These are phyloP conservation scores for Hypoxylon cercidicola DNA, from an alignment of 495 filamentous ascomycete genomes.

Conservation along the genomic window DNA sequence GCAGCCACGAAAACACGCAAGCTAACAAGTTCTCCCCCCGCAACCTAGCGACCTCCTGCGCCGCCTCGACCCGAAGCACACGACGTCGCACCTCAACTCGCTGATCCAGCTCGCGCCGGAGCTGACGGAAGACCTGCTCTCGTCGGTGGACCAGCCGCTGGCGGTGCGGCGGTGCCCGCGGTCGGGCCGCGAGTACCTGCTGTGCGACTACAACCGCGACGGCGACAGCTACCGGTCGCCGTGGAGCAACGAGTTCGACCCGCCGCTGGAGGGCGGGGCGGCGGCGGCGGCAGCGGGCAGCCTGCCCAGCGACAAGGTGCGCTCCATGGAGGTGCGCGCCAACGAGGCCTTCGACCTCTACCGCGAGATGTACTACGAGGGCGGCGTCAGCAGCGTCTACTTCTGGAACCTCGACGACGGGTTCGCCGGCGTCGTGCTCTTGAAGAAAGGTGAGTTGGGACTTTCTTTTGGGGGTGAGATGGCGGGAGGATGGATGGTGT, in stretches of 20 bases:
- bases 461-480: conserved; percentile 15
- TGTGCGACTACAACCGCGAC: conserved; percentile 99
- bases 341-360: conserved; percentile 99
- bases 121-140: conserved; percentile 96
- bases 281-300: conserved; percentile 46
- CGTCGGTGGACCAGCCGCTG: conserved; percentile 95
- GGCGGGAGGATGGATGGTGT: too few relatives aligned
- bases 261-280: conserved; percentile 68
- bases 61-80: conserved; percentile 93
- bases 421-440: conserved; percentile 92
- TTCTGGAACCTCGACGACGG: conserved; percentile 99
- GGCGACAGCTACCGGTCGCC: conserved; percentile 96
- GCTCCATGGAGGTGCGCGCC: conserved; percentile 90
- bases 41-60: conserved; percentile 90
- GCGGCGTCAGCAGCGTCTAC: conserved; percentile 93
- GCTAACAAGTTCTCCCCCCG: conserved; percentile 10
- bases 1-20: not conserved
- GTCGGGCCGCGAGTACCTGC: conserved; percentile 92
- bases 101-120: conserved; percentile 88
- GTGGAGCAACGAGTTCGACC: conserved; percentile 98
- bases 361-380: conserved; percentile 97
- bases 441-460: conserved; percentile 82
- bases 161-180: conserved; percentile 84
- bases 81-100: conserved; percentile 80
- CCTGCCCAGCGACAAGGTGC: conserved; percentile 83